phyloP scores from a whole-genome alignment of 441 rosid genomes.

The Theobroma grandiflorum region DNA sequence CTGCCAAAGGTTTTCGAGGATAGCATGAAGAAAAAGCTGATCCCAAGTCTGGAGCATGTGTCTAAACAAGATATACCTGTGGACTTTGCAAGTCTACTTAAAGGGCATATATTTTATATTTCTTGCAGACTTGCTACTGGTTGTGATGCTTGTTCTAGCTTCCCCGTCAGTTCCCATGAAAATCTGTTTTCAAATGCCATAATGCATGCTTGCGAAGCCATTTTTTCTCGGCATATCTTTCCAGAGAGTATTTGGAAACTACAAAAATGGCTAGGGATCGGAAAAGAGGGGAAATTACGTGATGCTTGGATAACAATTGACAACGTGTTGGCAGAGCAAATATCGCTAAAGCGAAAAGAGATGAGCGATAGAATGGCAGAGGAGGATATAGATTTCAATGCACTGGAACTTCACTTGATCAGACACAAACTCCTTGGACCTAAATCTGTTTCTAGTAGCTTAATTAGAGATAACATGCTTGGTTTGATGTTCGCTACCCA shows the following conservation, averaged over 20 bases:
- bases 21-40: conserved; percentile 37
- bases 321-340: not conserved
- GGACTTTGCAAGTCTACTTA: conserved; percentile 42
- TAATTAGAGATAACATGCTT: too few relatives aligned
- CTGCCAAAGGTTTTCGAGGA: conserved; percentile 30
- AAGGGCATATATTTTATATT: conserved; percentile 40
- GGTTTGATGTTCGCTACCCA: too few relatives aligned
- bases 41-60: conserved; percentile 40
- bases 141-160: conserved; percentile 38
- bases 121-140: conserved; percentile 42
- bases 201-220: not conserved
- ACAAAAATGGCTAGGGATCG: not conserved
- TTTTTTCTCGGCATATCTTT: not conserved
- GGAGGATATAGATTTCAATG: not conserved
- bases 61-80: conserved; percentile 17
- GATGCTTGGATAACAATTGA: not conserved
- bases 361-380: not conserved
- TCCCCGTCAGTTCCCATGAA: conserved; percentile 29
- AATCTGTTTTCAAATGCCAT: conserved; percentile 24
- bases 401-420: not conserved
- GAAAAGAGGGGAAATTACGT: not conserved
- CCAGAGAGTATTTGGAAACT: not conserved
- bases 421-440: too few relatives aligned
- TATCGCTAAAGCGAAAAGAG: not conserved
- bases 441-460: too few relatives aligned